Base-by-base conservation (phyloP, 345 rosid genomes). In the Salix udensis region DNA sequence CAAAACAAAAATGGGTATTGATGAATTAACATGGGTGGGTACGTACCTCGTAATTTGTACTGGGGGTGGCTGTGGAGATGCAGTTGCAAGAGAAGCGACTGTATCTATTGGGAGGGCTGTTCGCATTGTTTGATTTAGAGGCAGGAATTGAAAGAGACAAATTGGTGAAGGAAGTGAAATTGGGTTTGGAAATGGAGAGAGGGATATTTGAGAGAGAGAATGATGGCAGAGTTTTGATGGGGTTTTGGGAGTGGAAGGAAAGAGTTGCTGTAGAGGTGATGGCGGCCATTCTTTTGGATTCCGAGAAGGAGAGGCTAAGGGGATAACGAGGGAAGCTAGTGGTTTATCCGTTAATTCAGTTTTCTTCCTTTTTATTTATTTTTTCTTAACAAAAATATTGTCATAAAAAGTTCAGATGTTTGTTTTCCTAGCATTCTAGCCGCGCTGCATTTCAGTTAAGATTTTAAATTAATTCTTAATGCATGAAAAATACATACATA, bases 11-110 rank as follows among this genome's bases (percentile, higher is more conserved):
- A 1, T 26, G 30, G n/a, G n/a, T 14, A 13, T 65, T 65, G 42
- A 11, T 18, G 64, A 34, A n/a, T 31, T 36, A 7, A 44, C 5
- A 19, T 8, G 30, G 31, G 62, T 12, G 48, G 52, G 18, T 8
- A 40, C 34, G 12, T 40, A 89, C 91, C 88, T 91, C 88, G 52
- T 89, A 91, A 78, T 86, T 76, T 70, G 88, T 84, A 82, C 40
- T 88, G 66, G 89, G 72, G 78, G 86, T 74, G 74, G 85, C 65
- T 53, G 87, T 71, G 61, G 87, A 87, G 75, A 87, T 75, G 77
- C 83, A 76, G 73, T 71, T 86, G 86, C 88, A 88, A 40, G 87
- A 83, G 81, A 84, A 79, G 67, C 76, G 81, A 76, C 26, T 75
- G 77, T 42, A 73, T 68, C 74, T 80, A 15, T 36, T 71, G 77